Evolutionary conservation across 208 protist genomes (phyloP).

Genomic region (Wallacemonas sp.): DNA sequence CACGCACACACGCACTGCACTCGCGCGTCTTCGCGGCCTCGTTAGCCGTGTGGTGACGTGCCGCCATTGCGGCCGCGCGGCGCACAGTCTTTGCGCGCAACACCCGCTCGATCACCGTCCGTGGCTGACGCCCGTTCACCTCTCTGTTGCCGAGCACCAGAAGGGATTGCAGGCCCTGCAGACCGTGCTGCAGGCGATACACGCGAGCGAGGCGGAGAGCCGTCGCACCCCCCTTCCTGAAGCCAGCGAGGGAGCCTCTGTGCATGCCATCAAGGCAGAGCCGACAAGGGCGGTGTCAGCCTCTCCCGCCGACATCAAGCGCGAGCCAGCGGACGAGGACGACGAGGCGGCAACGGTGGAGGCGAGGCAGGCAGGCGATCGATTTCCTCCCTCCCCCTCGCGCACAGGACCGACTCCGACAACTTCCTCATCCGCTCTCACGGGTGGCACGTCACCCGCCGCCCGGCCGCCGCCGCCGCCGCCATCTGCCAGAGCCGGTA

Average conservation of each 20-base stretch:
- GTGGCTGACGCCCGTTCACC: conserved; percentile 6
- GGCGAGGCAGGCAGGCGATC: too few species aligned
- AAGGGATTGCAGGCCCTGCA: background rate
- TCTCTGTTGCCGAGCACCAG: background rate
- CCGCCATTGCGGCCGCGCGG: conserved; percentile 36
- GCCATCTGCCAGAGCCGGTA: too few species aligned
- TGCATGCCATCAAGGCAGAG: too few species aligned
- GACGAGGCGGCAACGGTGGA: too few species aligned
- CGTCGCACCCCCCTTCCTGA: background rate
- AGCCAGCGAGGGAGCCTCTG: background rate
- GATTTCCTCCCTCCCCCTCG: too few species aligned
- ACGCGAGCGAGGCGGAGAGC: background rate
- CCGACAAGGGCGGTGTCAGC: too few species aligned
- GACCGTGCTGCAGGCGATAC: conserved; percentile 1
- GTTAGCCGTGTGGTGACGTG: conserved; percentile 28
- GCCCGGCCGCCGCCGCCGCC: too few species aligned
- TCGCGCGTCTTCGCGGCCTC: background rate
- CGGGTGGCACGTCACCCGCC: too few species aligned
- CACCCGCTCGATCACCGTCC: conserved; percentile 31
- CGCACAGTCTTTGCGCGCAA: conserved; percentile 49
- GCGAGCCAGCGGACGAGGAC: too few species aligned
- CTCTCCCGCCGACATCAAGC: too few species aligned
- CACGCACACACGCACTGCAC: background rate
- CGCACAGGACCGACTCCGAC: too few species aligned
- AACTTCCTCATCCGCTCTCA: too few species aligned